A percentile compares a stretch with the other conserved stretches of the same genome.
phyloP scores from a whole-genome alignment of 192 early-diverging fungal genomes.

The Rhizophagus prolifer region DNA sequence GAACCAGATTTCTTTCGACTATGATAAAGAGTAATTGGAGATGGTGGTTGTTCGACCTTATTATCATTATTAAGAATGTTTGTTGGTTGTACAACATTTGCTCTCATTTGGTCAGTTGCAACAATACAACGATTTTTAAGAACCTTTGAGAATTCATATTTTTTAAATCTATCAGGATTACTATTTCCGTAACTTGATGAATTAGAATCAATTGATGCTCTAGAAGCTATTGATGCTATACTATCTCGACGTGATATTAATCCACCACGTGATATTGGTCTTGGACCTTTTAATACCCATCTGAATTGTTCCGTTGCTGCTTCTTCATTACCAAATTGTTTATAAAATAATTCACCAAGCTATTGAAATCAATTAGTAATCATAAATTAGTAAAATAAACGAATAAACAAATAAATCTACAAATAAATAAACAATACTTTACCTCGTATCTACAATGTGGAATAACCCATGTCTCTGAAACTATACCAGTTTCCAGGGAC shows the following conservation, averaged over 20 bases:
- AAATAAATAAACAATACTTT: background rate
- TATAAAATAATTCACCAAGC: conserved; percentile 45
- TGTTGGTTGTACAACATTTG: background rate
- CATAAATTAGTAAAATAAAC: background rate
- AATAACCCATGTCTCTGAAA: conserved; percentile 44
- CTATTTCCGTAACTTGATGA: background rate
- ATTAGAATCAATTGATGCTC: background rate
- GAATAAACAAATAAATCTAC: background rate
- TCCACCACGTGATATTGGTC: conserved; percentile 26
- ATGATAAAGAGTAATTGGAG: background rate
- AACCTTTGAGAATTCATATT: conserved; percentile 40
- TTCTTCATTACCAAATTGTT: conserved; percentile 35
- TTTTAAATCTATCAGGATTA: conserved; percentile 37
- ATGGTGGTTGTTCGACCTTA: background rate
- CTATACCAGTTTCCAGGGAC: conserved; percentile 35
- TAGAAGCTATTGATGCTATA: conserved; percentile 11
- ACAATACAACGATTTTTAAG: conserved; percentile 37
- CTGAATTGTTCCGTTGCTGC: conserved; percentile 45
- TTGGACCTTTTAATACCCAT: conserved; percentile 44
- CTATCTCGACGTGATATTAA: conserved; percentile 19
- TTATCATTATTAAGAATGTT: background rate
- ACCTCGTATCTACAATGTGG: conserved; percentile 46
- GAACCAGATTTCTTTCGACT: conserved; percentile 4
- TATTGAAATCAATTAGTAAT: background rate
- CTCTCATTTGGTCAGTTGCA: conserved; percentile 36